These are phyloP conservation scores for Lunasporangiospora selenospora DNA, from an alignment of 192 early-diverging fungal genomes.

Conservation along the genomic window DNA sequence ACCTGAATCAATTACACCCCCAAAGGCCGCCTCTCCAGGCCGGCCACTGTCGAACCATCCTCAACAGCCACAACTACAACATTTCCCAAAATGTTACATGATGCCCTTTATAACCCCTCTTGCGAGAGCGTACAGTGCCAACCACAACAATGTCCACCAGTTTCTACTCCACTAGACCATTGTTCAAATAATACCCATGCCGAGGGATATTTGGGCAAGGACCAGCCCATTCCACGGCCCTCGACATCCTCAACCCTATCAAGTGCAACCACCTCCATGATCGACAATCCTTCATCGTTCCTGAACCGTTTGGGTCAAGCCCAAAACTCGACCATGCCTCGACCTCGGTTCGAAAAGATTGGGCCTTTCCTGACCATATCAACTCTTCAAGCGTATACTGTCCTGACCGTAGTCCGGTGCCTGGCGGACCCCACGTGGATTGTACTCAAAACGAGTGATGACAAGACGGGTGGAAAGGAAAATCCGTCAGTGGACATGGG, in stretches of 20 bases:
- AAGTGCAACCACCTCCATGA: background rate
- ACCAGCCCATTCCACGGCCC: background rate
- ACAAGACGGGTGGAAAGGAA: background rate
- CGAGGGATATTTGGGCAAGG: too few relatives aligned
- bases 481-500: background rate
- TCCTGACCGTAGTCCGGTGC: slow-evolving; percentile 37
- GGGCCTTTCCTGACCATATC: slow-evolving; percentile 32
- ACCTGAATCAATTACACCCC: too few relatives aligned
- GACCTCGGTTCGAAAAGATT: slow-evolving; percentile 30
- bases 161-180: too few relatives aligned
- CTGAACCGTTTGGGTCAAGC: background rate
- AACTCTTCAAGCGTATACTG: slow-evolving; percentile 36
- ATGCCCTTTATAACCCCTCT: too few relatives aligned
- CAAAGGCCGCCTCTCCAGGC: too few relatives aligned
- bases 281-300: background rate
- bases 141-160: slow-evolving; percentile 1
- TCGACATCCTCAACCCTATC: background rate
- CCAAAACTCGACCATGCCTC: background rate
- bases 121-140: too few relatives aligned
- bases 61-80: too few relatives aligned
- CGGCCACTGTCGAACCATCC: too few relatives aligned
- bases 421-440: slow-evolving; percentile 40
- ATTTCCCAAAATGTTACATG: too few relatives aligned
- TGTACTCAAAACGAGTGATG: background rate
- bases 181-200: too few relatives aligned